phyloP scores from a whole-genome alignment of 2,329 filamentous ascomycete genomes.

The Chaetothyriales sp. region DNA sequence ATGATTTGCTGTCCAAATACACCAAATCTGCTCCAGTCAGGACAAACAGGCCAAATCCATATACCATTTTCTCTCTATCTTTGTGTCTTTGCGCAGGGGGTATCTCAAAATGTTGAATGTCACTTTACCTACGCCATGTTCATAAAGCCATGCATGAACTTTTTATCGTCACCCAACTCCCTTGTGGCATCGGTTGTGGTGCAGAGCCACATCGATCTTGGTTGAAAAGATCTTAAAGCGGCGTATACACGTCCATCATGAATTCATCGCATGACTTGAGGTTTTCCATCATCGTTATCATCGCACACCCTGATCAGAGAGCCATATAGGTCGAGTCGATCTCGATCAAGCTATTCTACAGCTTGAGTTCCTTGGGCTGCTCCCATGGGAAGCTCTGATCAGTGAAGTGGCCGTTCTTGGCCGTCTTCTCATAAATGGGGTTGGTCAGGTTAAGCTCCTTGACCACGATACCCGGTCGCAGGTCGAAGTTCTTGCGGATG shows the following conservation, averaged over 20 bases:
- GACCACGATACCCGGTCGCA: slow-evolving; percentile 96
- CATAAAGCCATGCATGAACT: background rate
- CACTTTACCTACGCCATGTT: slow-evolving; percentile 8
- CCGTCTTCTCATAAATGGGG: slow-evolving; percentile 96
- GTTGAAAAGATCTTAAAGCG: slow-evolving; percentile 1
- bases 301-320: background rate
- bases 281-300: background rate
- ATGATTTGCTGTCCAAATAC: no score
- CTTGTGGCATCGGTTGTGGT: background rate
- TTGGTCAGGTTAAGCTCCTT: slow-evolving; percentile 88
- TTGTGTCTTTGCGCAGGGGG: slow-evolving; percentile 7
- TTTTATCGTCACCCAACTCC: background rate
- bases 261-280: background rate
- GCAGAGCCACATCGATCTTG: background rate
- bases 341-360: slow-evolving; percentile 41
- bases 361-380: slow-evolving; percentile 87
- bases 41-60: background rate
- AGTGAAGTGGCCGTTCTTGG: slow-evolving; percentile 99
- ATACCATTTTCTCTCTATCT: slow-evolving; percentile 3
- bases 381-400: slow-evolving; percentile 98
- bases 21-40: background rate
- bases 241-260: background rate
- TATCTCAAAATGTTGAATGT: slow-evolving; percentile 18
- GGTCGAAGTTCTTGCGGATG: slow-evolving; percentile 90
- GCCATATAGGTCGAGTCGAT: background rate